Evolutionary conservation across 2,329 filamentous ascomycete species (phyloP).

Genomic region (Curvularia hawaiiensis): DNA sequence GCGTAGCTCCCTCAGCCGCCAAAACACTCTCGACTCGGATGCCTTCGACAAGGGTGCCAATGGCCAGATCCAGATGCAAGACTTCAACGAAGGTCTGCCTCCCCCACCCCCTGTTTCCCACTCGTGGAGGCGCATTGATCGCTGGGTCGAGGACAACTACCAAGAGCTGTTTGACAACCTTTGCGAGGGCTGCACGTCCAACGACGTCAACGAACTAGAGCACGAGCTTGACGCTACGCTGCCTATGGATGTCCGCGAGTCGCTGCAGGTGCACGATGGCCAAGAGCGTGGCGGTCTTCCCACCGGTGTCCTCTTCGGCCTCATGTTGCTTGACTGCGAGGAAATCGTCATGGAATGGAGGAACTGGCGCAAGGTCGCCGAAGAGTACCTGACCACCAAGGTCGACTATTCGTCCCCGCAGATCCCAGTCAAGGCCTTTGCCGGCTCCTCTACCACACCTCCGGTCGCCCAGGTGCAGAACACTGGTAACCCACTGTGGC

Average conservation of each 20-base stretch:
- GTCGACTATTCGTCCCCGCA: conserved; percentile 62
- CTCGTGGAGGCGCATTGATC: conserved; percentile 93
- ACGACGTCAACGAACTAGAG: conserved; percentile 96
- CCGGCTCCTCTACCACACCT: conserved; percentile 73
- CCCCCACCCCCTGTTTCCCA: conserved; percentile 86
- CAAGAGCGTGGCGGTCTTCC: conserved; percentile 92
- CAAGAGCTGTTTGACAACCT: conserved; percentile 93
- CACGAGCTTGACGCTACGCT: conserved; percentile 94
- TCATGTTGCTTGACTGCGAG: conserved; percentile 96
- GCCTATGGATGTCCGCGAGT: conserved; percentile 91
- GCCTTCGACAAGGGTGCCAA: conserved; percentile 67
- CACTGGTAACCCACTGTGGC: conserved; percentile 72
- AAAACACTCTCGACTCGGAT: conserved; percentile 59
- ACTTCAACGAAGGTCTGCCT: conserved; percentile 88
- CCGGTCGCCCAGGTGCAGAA: conserved; percentile 57
- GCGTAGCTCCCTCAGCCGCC: conserved; percentile 74
- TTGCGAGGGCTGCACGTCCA: conserved; percentile 87
- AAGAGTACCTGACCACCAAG: conserved; percentile 76
- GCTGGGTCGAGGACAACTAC: conserved; percentile 94
- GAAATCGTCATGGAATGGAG: conserved; percentile 98
- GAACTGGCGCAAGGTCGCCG: conserved; percentile 93
- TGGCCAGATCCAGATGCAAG: conserved; percentile 95
- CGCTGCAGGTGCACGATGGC: conserved; percentile 89
- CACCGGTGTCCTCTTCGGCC: conserved; percentile 90
- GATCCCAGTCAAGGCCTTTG: conserved; percentile 72